Conservation (phyloP, 805 yeast species). For the Zygoascus ofunaensis region DNA sequence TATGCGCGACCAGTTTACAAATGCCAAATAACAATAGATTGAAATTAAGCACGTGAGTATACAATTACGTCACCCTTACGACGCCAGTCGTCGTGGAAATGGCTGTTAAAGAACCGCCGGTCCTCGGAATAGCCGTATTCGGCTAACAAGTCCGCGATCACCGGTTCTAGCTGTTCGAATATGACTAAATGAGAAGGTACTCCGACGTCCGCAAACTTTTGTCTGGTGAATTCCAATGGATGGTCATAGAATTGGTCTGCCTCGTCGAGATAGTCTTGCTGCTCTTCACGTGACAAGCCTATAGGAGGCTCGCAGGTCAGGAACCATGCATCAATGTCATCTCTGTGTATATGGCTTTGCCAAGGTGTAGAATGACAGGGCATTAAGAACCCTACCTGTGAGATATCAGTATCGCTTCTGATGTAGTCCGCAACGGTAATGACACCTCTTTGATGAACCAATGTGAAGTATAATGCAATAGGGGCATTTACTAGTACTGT, state of each 20-base stretch:
- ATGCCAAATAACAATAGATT: too few relatives aligned
- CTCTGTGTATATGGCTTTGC: conserved; percentile 70
- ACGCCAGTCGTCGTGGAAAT: conserved; percentile 79
- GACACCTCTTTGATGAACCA: conserved; percentile 81
- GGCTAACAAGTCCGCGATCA: conserved; percentile 16
- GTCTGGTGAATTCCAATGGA: conserved; percentile 29
- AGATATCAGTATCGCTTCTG: conserved; percentile 33
- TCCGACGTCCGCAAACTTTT: conserved; percentile 37
- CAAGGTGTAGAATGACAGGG: conserved; percentile 98
- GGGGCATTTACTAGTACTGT: conserved; percentile 32
- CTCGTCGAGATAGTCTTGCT: conserved; percentile 62
- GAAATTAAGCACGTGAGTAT: conserved; percentile 32
- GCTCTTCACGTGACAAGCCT: conserved; percentile 26
- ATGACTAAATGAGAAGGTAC: conserved; percentile 59
- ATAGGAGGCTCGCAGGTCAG: conserved; percentile 90
- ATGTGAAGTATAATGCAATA: conserved; percentile 45
- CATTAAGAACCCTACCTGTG: conserved; percentile 69
- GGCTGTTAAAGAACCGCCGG: conserved; percentile 61
- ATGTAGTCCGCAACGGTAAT: conserved; percentile 54
- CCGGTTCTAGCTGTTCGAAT: conserved; percentile 53
- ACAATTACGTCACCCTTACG: conserved; percentile 72
- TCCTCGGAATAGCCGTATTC: conserved; percentile 26
- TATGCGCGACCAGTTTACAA: too few relatives aligned
- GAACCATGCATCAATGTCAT: conserved; percentile 52
- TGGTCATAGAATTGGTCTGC: conserved; percentile 74